Percentiles rank a stretch among this genome's conserved stretches.
Evolutionary conservation across 345 rosid species (phyloP).

Genomic region (Bruguiera parviflora): DNA sequence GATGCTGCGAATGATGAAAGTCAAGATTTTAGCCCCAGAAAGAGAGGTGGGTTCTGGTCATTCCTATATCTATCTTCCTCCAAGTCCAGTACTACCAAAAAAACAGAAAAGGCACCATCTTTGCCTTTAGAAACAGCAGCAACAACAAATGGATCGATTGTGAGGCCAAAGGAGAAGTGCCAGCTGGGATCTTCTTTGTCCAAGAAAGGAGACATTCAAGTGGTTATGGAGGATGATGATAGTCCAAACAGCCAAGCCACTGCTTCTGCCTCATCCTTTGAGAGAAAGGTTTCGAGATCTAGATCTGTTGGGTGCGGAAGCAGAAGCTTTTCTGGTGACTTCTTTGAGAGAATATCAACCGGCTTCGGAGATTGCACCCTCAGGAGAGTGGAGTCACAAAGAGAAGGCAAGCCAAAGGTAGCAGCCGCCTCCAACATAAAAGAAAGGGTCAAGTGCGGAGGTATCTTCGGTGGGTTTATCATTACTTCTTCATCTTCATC

Average conservation of each 20-base stretch:
- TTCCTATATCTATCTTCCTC: conserved; percentile 60
- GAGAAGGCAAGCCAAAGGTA: conserved; percentile 60
- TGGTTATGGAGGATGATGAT: conserved; percentile 53
- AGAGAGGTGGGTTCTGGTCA: conserved; percentile 79
- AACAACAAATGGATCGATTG: conserved; percentile 16
- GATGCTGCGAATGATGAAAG: conserved; percentile 33
- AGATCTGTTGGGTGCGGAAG: conserved; percentile 99
- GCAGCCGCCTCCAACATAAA: conserved; percentile 35
- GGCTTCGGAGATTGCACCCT: conserved; percentile 97
- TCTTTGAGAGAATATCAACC: conserved; percentile 91
- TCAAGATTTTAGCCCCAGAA: conserved; percentile 57
- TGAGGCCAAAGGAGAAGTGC: conserved; percentile 37
- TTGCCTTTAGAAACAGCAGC: conserved; percentile 7
- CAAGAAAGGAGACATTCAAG: conserved; percentile 36
- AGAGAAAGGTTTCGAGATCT: conserved; percentile 94
- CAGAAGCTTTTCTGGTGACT: conserved; percentile 96
- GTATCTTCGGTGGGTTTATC: conserved; percentile 90
- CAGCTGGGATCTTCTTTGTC: conserved; percentile 40
- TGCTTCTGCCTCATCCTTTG: conserved; percentile 55
- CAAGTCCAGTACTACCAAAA: conserved; percentile 33
- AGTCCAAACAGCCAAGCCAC: conserved; percentile 50
- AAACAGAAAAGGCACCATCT: conserved; percentile 30
- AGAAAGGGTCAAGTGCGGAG: conserved; percentile 84
- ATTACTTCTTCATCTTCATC: conserved; percentile 67
- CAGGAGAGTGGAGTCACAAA: conserved; percentile 90